phyloP scores from a whole-genome alignment of 768 basidiomycete genomes.

The Rhodosporidiobolus odoratus region DNA sequence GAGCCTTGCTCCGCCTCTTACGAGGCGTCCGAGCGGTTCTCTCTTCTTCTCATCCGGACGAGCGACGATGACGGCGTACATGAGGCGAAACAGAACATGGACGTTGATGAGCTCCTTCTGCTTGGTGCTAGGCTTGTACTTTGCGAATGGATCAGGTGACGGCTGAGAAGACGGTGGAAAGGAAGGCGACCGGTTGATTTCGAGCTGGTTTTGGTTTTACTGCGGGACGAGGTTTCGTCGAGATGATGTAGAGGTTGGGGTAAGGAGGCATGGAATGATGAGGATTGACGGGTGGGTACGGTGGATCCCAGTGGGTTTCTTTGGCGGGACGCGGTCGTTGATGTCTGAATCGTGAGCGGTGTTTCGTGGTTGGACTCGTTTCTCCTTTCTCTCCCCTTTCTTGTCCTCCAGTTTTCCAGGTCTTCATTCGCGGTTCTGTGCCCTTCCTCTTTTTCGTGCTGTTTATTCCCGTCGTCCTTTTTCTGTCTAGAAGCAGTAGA shows the following conservation, averaged over 20 bases:
- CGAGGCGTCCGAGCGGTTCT: conserved; percentile 10
- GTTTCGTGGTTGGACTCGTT: background rate
- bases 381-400: background rate
- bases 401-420: background rate
- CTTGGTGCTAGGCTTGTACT: background rate
- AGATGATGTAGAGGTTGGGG: background rate
- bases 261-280: background rate
- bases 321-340: background rate
- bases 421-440: background rate
- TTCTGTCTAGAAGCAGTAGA: background rate
- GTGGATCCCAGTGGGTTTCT: background rate
- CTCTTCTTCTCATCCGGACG: background rate
- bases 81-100: background rate
- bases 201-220: background rate
- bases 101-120: background rate
- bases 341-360: background rate
- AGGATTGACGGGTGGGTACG: background rate
- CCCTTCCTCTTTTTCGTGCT: background rate
- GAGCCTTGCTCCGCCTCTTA: conserved; percentile 17
- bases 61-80: background rate
- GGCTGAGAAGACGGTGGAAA: background rate
- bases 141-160: background rate
- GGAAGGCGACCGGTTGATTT: background rate
- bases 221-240: background rate
- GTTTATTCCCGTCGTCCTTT: background rate